Evolutionary conservation across 495 filamentous ascomycete genomes (phyloP).

Genomic region (Penicillium canariense): DNA sequence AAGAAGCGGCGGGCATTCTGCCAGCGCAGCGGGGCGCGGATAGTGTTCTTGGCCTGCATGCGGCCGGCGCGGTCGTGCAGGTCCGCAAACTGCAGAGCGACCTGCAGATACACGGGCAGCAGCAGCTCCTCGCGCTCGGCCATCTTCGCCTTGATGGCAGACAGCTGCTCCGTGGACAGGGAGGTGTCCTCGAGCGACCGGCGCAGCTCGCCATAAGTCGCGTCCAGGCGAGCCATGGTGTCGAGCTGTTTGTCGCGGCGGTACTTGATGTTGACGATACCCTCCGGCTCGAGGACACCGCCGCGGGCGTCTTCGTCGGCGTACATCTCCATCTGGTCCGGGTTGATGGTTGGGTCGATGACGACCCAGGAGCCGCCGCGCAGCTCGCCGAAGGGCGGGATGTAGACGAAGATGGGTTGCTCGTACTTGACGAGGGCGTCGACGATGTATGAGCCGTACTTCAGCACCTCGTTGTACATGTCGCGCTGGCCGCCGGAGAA

Average conservation of each 20-base stretch:
- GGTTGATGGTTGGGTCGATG: slow-evolving; percentile 96
- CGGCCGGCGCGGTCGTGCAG: slow-evolving; percentile 95
- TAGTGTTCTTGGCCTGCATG: slow-evolving; percentile 96
- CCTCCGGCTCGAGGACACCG: slow-evolving; percentile 96
- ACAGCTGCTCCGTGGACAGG: slow-evolving; percentile 68
- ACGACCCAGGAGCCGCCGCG: slow-evolving; percentile 99
- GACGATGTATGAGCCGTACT: slow-evolving; percentile 98
- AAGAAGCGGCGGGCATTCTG: slow-evolving; percentile 93
- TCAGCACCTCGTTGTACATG: slow-evolving; percentile 99
- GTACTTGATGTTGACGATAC: slow-evolving; percentile 98
- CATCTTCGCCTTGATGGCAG: slow-evolving; percentile 81
- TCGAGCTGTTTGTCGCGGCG: slow-evolving; percentile 95
- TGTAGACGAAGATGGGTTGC: slow-evolving; percentile 98
- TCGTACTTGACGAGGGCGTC: slow-evolving; percentile 97
- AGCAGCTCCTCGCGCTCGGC: slow-evolving; percentile 82
- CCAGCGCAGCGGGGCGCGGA: slow-evolving; percentile 82
- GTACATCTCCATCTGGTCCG: slow-evolving; percentile 98
- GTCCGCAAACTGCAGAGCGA: slow-evolving; percentile 92
- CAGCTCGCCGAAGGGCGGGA: slow-evolving; percentile 92
- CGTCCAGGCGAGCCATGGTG: slow-evolving; percentile 93
- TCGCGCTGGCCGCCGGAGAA: slow-evolving; percentile 99
- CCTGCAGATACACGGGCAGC: slow-evolving; percentile 88
- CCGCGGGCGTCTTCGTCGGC: slow-evolving; percentile 93
- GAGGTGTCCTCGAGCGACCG: slow-evolving; percentile 66
- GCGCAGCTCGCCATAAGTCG: slow-evolving; percentile 77